These are phyloP conservation scores for Acer negundo DNA, from an alignment of 345 rosid genomes.

Conservation along the genomic window DNA sequence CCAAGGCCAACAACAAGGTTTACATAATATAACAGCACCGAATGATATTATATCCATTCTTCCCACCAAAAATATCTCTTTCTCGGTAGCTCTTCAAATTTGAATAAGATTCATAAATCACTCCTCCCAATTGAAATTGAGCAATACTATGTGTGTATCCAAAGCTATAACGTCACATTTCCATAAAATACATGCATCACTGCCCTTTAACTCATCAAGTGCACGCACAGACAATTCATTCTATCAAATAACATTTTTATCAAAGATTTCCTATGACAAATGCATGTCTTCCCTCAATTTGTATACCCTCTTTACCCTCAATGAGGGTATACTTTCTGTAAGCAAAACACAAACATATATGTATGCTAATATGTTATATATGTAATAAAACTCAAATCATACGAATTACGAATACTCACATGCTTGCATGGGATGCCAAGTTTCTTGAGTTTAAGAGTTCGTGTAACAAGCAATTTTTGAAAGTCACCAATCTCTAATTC, in stretches of 20 bases:
- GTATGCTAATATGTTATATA: not conserved
- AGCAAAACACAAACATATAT: not conserved
- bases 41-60: not conserved
- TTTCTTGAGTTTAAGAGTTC: conserved; percentile 86
- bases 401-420: conserved; percentile 40
- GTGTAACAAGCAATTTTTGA: conserved; percentile 67
- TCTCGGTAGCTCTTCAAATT: not conserved
- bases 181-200: not conserved
- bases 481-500: conserved; percentile 82
- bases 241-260: not conserved
- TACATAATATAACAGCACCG: not conserved
- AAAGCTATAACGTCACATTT: not conserved
- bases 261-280: not conserved
- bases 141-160: not conserved
- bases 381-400: not conserved
- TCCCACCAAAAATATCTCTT: not conserved
- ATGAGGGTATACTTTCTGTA: not conserved
- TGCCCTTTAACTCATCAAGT: not conserved
- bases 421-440: conserved; percentile 91
- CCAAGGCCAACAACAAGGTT: not conserved
- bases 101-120: not conserved
- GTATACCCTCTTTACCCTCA: no score
- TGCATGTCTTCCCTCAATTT: no score
- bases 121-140: not conserved
- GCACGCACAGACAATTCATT: not conserved